These are phyloP conservation scores for Cystoderma amianthinum DNA, from an alignment of 768 basidiomycete genomes.

Conservation along the genomic window DNA sequence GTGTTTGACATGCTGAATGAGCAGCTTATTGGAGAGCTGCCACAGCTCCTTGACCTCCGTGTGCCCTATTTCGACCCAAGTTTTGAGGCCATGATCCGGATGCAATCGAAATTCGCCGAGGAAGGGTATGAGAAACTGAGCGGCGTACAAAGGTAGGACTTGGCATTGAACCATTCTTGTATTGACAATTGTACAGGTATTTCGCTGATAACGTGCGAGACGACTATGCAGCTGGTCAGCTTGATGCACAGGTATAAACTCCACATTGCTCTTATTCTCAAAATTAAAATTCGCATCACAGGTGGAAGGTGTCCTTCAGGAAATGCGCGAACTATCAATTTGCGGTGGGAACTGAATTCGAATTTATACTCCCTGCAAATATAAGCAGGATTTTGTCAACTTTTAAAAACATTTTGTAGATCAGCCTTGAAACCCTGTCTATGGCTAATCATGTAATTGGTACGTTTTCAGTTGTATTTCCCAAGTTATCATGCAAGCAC, in stretches of 20 bases:
- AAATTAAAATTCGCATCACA: no score
- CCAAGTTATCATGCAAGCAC: no score
- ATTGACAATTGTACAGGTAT: slow-evolving; percentile 44
- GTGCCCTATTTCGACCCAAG: slow-evolving; percentile 98
- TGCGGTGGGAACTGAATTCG: slow-evolving; percentile 60
- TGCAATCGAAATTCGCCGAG: slow-evolving; percentile 96
- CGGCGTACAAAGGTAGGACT: slow-evolving; percentile 75
- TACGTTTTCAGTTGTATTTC: no score
- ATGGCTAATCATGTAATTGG: no score
- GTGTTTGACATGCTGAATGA: slow-evolving; percentile 91
- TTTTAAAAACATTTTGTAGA: no score
- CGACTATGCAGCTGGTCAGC: slow-evolving; percentile 93
- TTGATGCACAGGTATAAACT: slow-evolving; percentile 77
- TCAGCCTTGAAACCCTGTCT: no score
- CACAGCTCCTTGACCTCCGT: slow-evolving; percentile 88
- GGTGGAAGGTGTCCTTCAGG: slow-evolving; percentile 95
- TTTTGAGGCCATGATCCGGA: slow-evolving; percentile 97
- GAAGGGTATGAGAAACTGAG: slow-evolving; percentile 97
- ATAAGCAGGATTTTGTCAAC: no score
- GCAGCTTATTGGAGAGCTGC: slow-evolving; percentile 86
- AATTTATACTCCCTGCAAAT: not conserved
- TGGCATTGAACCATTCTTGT: slow-evolving; percentile 3
- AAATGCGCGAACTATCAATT: slow-evolving; percentile 95
- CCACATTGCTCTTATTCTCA: not conserved
- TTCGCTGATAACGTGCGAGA: slow-evolving; percentile 88